phyloP scores from a whole-genome alignment of 441 rosid genomes.

The Jatropha podagrica region DNA sequence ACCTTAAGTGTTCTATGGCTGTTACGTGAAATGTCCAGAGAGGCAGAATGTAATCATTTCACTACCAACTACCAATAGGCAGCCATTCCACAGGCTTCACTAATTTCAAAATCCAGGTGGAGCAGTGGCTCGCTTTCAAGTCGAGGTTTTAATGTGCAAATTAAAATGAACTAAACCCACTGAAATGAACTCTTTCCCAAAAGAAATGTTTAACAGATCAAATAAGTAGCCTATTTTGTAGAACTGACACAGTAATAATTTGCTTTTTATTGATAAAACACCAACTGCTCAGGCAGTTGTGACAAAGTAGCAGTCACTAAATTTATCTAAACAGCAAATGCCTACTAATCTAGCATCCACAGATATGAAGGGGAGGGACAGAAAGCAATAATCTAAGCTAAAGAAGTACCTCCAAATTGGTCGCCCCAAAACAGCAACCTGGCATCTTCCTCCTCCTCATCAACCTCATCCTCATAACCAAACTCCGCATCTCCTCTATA shows the following conservation, averaged over 20 bases:
- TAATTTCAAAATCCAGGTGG: neutral
- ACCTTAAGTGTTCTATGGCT: too few species aligned
- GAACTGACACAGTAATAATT: neutral
- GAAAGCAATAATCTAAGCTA: neutral
- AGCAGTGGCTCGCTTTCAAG: neutral
- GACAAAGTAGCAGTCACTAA: neutral
- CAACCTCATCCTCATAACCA: conserved; percentile 91
- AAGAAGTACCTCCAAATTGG: conserved; percentile 54
- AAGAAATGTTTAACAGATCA: neutral
- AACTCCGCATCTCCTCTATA: conserved; percentile 97
- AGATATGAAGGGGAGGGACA: neutral
- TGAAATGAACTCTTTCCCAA: neutral
- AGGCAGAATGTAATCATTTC: neutral
- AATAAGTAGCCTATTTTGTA: neutral
- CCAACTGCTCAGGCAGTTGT: neutral
- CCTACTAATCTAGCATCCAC: neutral
- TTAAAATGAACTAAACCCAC: neutral
- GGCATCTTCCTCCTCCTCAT: conserved; percentile 93
- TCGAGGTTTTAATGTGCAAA: too few species aligned
- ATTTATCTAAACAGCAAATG: neutral
- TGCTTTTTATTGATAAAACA: neutral
- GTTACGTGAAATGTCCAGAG: neutral
- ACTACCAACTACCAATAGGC: neutral
- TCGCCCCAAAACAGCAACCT: conserved; percentile 79
- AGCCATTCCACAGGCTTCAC: neutral